Percentiles rank a stretch among this genome's conserved stretches.
phyloP scores from a whole-genome alignment of 345 rosid genomes.

The Noccaea caerulescens region DNA sequence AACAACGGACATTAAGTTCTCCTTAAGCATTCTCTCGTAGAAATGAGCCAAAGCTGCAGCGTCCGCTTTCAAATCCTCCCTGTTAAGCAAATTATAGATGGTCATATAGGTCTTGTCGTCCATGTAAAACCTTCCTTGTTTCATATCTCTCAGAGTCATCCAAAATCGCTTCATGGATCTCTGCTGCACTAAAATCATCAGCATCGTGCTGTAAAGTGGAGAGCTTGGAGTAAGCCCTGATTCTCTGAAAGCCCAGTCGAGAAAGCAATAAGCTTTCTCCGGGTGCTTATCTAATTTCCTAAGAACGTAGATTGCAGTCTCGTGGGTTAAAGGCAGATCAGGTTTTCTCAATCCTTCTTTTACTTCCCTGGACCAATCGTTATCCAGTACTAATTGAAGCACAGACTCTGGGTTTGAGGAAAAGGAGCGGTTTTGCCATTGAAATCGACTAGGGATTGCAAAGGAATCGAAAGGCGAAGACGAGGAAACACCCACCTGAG shows the following conservation, averaged over 20 bases:
- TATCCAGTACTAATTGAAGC: conserved; percentile 49
- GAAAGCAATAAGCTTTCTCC: conserved; percentile 60
- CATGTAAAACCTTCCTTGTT: conserved; percentile 64
- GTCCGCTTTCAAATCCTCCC: conserved; percentile 56
- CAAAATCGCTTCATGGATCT: conserved; percentile 69
- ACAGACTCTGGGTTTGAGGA: conserved; percentile 55
- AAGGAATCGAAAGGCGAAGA: conserved; percentile 32
- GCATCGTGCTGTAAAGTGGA: conserved; percentile 62
- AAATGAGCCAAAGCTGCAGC: conserved; percentile 66
- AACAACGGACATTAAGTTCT: conserved; percentile 56
- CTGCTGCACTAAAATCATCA: conserved; percentile 59
- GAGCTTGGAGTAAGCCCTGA: conserved; percentile 67
- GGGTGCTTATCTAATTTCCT: conserved; percentile 64
- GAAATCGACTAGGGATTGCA: conserved; percentile 23
- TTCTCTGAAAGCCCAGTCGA: conserved; percentile 64
- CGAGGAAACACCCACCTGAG: conserved; percentile 54
- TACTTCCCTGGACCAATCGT: conserved; percentile 62
- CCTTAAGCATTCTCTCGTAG: conserved; percentile 66
- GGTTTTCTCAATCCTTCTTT: conserved; percentile 49
- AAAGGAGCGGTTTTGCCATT: conserved; percentile 40
- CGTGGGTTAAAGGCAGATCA: conserved; percentile 52
- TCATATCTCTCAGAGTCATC: conserved; percentile 64
- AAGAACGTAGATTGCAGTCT: conserved; percentile 65
- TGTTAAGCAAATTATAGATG: conserved; percentile 49
- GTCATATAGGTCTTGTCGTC: conserved; percentile 71